These are phyloP conservation scores for Stromatinia cepivora DNA, from an alignment of 2,329 filamentous ascomycete species.

Conservation along the genomic window DNA sequence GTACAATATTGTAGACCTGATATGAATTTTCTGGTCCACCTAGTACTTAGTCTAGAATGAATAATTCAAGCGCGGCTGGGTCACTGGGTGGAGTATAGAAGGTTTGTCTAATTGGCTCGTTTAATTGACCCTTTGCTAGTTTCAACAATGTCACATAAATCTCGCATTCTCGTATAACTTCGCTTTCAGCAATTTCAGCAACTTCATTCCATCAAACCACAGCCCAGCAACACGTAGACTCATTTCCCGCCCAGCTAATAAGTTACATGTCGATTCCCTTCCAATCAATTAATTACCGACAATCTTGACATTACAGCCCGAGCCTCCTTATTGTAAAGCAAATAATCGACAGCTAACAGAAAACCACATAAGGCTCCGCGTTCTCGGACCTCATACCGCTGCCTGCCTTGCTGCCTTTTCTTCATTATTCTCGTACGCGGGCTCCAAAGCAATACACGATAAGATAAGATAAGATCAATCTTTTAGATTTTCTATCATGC, in stretches of 20 bases:
- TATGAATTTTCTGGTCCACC: background rate
- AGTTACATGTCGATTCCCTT: background rate
- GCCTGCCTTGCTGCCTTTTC: too few species aligned
- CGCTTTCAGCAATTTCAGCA: background rate
- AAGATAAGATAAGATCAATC: background rate
- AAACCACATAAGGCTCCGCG: background rate
- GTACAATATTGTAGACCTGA: background rate
- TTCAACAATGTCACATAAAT: background rate
- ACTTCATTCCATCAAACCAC: slow-evolving; percentile 5
- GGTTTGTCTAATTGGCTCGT: background rate
- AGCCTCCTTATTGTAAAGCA: too few species aligned
- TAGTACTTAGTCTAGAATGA: background rate
- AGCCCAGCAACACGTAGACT: background rate
- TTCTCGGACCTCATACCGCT: background rate
- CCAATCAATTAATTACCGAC: background rate
- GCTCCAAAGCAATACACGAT: background rate
- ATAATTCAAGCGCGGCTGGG: too few species aligned
- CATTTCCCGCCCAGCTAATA: background rate
- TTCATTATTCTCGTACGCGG: background rate
- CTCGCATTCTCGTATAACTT: slow-evolving; percentile 8
- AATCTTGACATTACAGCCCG: background rate
- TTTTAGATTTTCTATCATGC: slow-evolving; percentile 1
- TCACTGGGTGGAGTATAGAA: too few species aligned
- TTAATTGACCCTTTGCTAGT: background rate
- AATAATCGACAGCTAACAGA: background rate